Evolutionary conservation across 352 stramenopile species (phyloP).

Genomic region (Thalassiosira sp.): DNA sequence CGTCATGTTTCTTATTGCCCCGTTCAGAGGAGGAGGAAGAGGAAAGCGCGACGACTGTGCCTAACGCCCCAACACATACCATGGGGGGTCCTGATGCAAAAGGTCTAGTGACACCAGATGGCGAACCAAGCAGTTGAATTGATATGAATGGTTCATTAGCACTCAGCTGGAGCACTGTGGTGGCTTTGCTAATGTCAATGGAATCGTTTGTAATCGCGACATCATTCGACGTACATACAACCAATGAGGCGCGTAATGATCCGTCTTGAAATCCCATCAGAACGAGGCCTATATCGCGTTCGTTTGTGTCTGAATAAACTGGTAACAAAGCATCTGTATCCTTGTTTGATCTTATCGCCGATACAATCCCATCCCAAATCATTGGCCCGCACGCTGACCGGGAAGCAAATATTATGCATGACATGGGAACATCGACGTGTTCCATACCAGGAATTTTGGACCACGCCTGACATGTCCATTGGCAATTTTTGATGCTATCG

Average conservation of each 20-base stretch:
- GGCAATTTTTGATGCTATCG: background rate
- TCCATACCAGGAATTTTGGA: conserved; percentile 31
- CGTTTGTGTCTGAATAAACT: background rate
- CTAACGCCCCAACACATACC: conserved; percentile 31
- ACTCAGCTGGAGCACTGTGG: conserved; percentile 27
- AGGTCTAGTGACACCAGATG: background rate
- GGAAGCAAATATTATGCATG: conserved; percentile 40
- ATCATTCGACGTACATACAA: background rate
- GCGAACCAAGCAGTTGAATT: conserved; percentile 13
- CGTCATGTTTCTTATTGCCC: background rate
- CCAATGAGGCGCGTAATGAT: conserved; percentile 21
- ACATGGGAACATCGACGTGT: conserved; percentile 25
- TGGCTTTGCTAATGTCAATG: conserved; percentile 15
- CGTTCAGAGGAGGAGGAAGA: background rate
- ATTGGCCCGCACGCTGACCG: conserved; percentile 10
- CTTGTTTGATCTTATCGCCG: conserved; percentile 7
- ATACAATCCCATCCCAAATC: conserved; percentile 29
- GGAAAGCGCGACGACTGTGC: conserved; percentile 16
- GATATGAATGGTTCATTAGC: conserved; percentile 32
- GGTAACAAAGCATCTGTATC: background rate
- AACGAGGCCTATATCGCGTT: conserved; percentile 26
- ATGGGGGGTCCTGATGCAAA: background rate
- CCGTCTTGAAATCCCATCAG: conserved; percentile 49
- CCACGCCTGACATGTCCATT: conserved; percentile 13
- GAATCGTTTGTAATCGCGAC: background rate